Evolutionary conservation across 192 early-diverging fungal species (phyloP), one percentile per base, ranked within the genome.

Genomic region (Backusella luteola): DNA sequence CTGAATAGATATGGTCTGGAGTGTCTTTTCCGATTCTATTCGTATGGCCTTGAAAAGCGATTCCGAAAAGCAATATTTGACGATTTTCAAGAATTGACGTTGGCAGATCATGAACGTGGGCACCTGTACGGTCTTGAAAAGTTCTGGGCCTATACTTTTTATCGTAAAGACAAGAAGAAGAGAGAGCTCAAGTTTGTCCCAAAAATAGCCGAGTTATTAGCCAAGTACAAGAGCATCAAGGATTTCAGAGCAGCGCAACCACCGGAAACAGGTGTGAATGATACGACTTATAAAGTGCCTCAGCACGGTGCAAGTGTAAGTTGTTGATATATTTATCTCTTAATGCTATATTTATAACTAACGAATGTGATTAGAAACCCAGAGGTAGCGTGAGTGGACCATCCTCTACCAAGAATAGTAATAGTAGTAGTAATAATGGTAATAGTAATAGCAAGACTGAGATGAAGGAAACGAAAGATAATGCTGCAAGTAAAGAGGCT

Each of bases 1-100:
- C 26, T 8, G 21, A 12, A 23, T 59, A 59, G 53, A 59, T 97
- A 99, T 78, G 96, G 96, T 29, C 86, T 97, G 38, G 97, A 99
- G 84, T 99, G 96, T 82, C 84, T 99, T 73, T 99, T 96, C 93
- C 91, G 96, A 66, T 99, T 96, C 90, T 99, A 93, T 85, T 97
- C 95, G 34, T 97, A 99, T 81, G 96, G 97, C 15, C 85, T 99
- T 69, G 96, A 97, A 85, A 92, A 93, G 82, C 90, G 90, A 80
- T 97, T 93, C 89, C 90, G 93, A 52, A 84, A 85, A 75, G 93
- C 95, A 35, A 77, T 96, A 21, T 97, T 96, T 82, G 81, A 90
- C 34, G 96, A 99, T 76, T 99, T 99, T 81, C 91, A 96, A 85
- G 87, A 87, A 4, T 78, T 95, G 78, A 93, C 94, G 3, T 86